phyloP scores from a whole-genome alignment of 2,329 filamentous ascomycete species.

The Didymella pomorum region DNA sequence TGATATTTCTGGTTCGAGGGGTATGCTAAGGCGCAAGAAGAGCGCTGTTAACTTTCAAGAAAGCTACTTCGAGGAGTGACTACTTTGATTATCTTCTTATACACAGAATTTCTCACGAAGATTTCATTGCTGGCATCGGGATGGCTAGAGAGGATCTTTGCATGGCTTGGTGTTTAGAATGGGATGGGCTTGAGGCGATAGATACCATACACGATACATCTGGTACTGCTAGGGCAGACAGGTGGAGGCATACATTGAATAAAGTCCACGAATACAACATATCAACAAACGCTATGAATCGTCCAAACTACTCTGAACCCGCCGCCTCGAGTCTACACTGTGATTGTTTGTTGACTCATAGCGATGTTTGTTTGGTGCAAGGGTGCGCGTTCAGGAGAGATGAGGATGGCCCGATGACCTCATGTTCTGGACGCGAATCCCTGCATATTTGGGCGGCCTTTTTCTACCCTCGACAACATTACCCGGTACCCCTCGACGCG shows the following conservation, averaged over 20 bases:
- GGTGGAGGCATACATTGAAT: too few relatives aligned
- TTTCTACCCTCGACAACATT: conserved; percentile 23
- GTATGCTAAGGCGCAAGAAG: conserved; percentile 38
- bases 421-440: conserved; percentile 14
- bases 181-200: background rate
- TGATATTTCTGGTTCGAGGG: conserved; percentile 44
- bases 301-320: too few relatives aligned
- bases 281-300: too few relatives aligned
- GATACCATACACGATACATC: background rate
- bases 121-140: background rate
- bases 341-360: background rate
- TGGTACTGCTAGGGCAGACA: background rate
- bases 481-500: conserved; percentile 28
- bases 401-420: conserved; percentile 17
- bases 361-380: conserved; percentile 3
- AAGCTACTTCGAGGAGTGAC: conserved; percentile 3
- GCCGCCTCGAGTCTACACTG: background rate
- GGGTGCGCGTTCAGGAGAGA: conserved; percentile 13
- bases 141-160: background rate
- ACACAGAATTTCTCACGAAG: background rate
- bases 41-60: conserved; percentile 15
- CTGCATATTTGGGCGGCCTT: conserved; percentile 22
- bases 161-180: conserved; percentile 2
- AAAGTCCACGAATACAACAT: too few relatives aligned
- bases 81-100: background rate